Percentiles rank a stretch among this genome's conserved stretches.
Conservation (phyloP, 1,284 basidiomycete species). For the Puccinia triticina region DNA sequence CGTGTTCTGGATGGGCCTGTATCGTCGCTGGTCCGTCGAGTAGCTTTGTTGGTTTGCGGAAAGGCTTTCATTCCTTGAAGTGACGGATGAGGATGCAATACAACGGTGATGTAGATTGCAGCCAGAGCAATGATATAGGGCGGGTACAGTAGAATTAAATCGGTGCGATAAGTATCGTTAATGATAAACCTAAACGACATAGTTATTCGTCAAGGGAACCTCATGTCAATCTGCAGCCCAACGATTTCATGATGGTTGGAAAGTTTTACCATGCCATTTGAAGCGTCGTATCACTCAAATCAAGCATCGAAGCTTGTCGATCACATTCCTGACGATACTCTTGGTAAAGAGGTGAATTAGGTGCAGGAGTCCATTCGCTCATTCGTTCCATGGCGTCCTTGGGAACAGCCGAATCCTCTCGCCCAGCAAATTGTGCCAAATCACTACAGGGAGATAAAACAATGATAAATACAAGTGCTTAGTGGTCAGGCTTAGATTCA, state of each 20-base stretch:
- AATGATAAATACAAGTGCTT: too few relatives aligned
- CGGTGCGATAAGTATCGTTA: slow-evolving; percentile 92
- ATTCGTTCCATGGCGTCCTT: slow-evolving; percentile 46
- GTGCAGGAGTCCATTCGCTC: slow-evolving; percentile 36
- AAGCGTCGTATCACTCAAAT: slow-evolving; percentile 63
- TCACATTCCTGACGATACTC: slow-evolving; percentile 42
- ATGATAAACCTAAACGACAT: slow-evolving; percentile 76
- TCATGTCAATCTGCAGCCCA: background rate
- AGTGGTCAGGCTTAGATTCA: too few relatives aligned
- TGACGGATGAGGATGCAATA: background rate
- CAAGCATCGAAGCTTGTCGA: slow-evolving; percentile 60
- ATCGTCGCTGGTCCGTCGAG: background rate
- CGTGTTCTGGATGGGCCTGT: slow-evolving; percentile 5
- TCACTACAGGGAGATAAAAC: slow-evolving; percentile 2
- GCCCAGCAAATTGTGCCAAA: slow-evolving; percentile 46
- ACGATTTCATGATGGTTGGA: background rate
- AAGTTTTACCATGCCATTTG: slow-evolving; percentile 64
- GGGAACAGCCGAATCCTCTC: slow-evolving; percentile 38
- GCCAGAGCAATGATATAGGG: slow-evolving; percentile 92
- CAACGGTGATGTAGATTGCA: slow-evolving; percentile 64
- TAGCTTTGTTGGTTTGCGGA: slow-evolving; percentile 48
- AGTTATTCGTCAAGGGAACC: background rate
- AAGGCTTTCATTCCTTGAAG: background rate
- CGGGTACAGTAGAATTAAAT: slow-evolving; percentile 85
- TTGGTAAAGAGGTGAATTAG: slow-evolving; percentile 24